Base-by-base conservation (phyloP, 2,329 filamentous ascomycete species). In the Lasiodiplodia sp. region DNA sequence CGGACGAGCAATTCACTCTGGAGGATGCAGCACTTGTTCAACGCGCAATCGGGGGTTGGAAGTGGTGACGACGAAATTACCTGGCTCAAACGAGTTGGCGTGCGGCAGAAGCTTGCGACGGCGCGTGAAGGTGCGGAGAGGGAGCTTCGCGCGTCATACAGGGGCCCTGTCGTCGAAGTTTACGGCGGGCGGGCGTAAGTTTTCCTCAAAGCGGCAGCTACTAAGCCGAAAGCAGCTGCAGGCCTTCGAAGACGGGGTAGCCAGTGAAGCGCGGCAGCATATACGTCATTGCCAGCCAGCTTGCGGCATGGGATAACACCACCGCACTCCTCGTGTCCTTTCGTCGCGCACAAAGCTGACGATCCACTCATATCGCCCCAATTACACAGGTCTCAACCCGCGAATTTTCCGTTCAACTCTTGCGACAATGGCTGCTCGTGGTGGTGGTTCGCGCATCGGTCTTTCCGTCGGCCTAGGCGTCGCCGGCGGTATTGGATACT, bases 401-500 rank as follows among this genome's bases (percentile, higher is more conserved):
- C 55, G 18, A 14, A 52, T 21, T 12, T n/a, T 5, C 6, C 11
- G 11, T 25, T 37, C 47, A 18, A 38, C 3, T 52, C 21, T 18
- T 34, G 21, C 47, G 37, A 69, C 57, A 58, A 71, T 71, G 63
- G 63, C 63, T 28, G 34, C 63, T 34, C 63, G 63, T 23, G 34
- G 62, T 23, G 34, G 62, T 18, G 62, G 49, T 23, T 65, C 62
- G 40, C 63, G 63, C 40, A 34, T 56, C 25, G 49, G 49, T 16
- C 21, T 66, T 37, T 66, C 44, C 25, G 63, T 51, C 25, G 63
- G 51, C 31, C 63, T 66, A 5, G 51, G 51, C 63, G 51, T 37
- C 7, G 63, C 63, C 47, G 66, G 66, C 74, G 91, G 89, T 72
- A 83, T 90, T 69, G 93, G 92, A 53, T 98, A 97, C 86, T 98